Conservation (phyloP, 495 filamentous ascomycete species). For the Penicillium atrosanguineum region DNA sequence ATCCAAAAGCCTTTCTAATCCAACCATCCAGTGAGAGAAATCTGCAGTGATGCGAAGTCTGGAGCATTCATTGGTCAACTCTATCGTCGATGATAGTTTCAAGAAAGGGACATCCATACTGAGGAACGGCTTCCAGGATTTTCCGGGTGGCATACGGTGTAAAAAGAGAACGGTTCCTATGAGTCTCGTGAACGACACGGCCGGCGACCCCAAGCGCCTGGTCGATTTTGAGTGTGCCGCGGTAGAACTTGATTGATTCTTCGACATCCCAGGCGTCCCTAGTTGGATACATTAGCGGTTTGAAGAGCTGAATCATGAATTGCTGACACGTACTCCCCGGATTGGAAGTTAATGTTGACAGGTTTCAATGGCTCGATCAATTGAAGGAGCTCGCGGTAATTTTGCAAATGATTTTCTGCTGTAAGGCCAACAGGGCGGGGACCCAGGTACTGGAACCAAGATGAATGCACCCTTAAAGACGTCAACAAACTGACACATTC, state of each 20-base stretch:
- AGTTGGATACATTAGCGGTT: not conserved
- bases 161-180: constrained; percentile 28
- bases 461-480: constrained; percentile 15
- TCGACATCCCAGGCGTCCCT: constrained; percentile 28
- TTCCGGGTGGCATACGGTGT: constrained; percentile 19
- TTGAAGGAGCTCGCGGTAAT: constrained; percentile 19
- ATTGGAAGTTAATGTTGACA: constrained; percentile 23
- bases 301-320: not conserved
- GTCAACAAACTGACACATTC: not conserved
- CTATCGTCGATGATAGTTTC: not conserved
- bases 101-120: constrained; percentile 9
- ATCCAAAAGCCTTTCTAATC: constrained; percentile 24
- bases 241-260: constrained; percentile 27
- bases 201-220: constrained; percentile 23
- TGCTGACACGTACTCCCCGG: constrained; percentile 15
- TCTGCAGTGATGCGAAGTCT: constrained; percentile 27
- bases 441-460: constrained; percentile 22
- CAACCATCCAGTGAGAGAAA: constrained; percentile 30
- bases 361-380: constrained; percentile 12
- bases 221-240: constrained; percentile 19
- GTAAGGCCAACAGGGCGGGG: constrained; percentile 18
- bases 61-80: not conserved
- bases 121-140: constrained; percentile 21
- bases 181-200: constrained; percentile 27
- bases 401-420: constrained; percentile 15